Percentiles rank a stretch among this genome's conserved stretches.
phyloP scores from a whole-genome alignment of 208 protist genomes.

The Naegleria fowleri region DNA sequence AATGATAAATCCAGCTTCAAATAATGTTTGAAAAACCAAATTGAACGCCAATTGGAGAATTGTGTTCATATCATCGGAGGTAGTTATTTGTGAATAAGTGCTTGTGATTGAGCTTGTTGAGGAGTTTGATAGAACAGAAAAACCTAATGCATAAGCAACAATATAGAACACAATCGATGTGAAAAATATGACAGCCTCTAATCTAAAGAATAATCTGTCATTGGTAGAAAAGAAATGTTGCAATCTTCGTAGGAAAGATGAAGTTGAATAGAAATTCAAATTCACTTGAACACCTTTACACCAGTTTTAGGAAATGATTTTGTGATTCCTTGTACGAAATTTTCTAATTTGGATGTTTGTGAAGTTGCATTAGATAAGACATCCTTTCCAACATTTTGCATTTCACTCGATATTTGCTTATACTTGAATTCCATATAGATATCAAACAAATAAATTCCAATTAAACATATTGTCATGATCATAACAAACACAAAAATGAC shows the following conservation, averaged over 20 bases:
- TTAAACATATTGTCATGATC: background rate
- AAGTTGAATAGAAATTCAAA: no score
- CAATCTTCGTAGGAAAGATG: background rate
- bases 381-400: no score
- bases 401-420: no score
- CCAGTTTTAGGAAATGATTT: no score
- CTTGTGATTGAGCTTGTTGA: no score
- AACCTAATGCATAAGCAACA: background rate
- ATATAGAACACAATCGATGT: background rate
- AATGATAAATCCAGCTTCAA: background rate
- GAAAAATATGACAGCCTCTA: background rate
- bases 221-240: background rate
- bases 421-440: background rate
- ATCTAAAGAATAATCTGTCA: background rate
- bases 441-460: background rate
- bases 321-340: no score
- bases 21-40: background rate
- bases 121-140: background rate
- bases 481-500: background rate
- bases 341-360: background rate
- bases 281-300: no score
- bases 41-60: background rate
- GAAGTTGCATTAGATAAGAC: background rate
- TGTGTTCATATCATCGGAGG: no score
- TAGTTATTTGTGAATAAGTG: no score